Evolutionary conservation across 352 stramenopile species (phyloP).

Genomic region (Phytophthora cajani): DNA sequence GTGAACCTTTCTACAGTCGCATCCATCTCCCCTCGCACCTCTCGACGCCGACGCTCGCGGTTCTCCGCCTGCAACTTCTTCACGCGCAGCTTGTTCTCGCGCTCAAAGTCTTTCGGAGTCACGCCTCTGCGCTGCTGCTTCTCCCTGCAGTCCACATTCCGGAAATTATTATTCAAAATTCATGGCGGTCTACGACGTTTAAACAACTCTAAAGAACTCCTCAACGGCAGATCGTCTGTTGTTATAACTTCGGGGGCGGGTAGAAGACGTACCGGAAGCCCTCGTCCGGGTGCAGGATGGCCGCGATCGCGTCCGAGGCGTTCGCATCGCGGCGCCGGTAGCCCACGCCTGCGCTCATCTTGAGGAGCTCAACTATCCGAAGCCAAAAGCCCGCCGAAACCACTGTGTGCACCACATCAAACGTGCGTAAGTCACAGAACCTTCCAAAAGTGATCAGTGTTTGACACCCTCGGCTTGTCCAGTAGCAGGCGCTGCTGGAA

Average conservation of each 20-base stretch:
- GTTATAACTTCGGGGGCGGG: not conserved
- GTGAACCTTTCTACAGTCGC: not conserved
- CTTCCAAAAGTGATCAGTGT: constrained; percentile 25
- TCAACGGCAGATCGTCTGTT: not conserved
- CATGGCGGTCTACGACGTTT: constrained; percentile 1
- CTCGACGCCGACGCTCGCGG: constrained; percentile 49
- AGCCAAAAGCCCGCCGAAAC: constrained; percentile 11
- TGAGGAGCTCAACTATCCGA: constrained; percentile 14
- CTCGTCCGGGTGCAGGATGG: constrained; percentile 68
- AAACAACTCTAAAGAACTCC: not conserved
- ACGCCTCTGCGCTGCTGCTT: constrained; percentile 63
- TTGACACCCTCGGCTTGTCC: constrained; percentile 23
- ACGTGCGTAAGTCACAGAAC: constrained; percentile 17
- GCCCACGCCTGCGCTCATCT: constrained; percentile 51
- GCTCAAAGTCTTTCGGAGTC: constrained; percentile 65
- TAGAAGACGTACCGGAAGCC: constrained; percentile 47
- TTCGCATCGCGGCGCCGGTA: constrained; percentile 73
- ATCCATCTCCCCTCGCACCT: constrained; percentile 31
- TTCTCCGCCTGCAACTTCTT: constrained; percentile 72
- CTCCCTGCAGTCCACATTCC: constrained; percentile 42
- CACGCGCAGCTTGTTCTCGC: constrained; percentile 66
- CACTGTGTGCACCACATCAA: constrained; percentile 6
- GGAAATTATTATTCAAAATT: not conserved
- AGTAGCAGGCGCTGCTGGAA: constrained; percentile 6
- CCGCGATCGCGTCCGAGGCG: constrained; percentile 70